phyloP scores from a whole-genome alignment of 352 stramenopile species.

The Pythium periplocum region DNA sequence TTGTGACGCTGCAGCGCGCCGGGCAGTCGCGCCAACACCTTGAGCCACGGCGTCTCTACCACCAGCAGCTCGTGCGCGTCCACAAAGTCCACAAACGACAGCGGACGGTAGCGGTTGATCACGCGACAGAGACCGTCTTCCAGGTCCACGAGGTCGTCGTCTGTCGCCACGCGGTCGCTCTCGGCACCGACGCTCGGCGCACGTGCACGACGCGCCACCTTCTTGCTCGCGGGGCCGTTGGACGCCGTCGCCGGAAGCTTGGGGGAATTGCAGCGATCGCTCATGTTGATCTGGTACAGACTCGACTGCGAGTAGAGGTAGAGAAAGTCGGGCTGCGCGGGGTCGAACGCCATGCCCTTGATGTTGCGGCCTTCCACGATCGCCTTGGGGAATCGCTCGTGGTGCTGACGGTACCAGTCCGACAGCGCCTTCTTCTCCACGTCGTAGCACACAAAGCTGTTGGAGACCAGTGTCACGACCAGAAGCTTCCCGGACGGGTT shows the following conservation, averaged over 20 bases:
- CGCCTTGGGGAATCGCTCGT: slow-evolving; percentile 68
- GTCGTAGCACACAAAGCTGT: slow-evolving; percentile 84
- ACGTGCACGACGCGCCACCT: slow-evolving; percentile 32
- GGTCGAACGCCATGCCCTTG: slow-evolving; percentile 79
- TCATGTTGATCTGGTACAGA: slow-evolving; percentile 84
- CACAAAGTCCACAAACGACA: slow-evolving; percentile 84
- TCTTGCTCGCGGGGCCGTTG: slow-evolving; percentile 26
- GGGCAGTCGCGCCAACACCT: slow-evolving; percentile 77
- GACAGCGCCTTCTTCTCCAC: slow-evolving; percentile 76
- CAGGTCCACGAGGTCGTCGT: slow-evolving; percentile 56
- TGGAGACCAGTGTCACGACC: slow-evolving; percentile 76
- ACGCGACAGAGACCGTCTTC: slow-evolving; percentile 67
- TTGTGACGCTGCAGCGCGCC: slow-evolving; percentile 81
- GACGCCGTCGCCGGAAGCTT: slow-evolving; percentile 12
- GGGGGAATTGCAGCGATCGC: slow-evolving; percentile 12
- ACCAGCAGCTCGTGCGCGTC: slow-evolving; percentile 69
- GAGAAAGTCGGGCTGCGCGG: slow-evolving; percentile 62
- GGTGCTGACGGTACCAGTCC: slow-evolving; percentile 64
- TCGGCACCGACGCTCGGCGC: slow-evolving; percentile 57
- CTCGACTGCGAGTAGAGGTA: slow-evolving; percentile 81
- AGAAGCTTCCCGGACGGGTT: slow-evolving; percentile 70
- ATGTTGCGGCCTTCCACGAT: slow-evolving; percentile 68
- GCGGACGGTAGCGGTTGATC: slow-evolving; percentile 76
- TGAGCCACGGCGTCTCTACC: slow-evolving; percentile 83
- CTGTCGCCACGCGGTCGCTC: slow-evolving; percentile 51